Evolutionary conservation across 768 basidiomycete species (phyloP).

Genomic region (Mycena polygramma): DNA sequence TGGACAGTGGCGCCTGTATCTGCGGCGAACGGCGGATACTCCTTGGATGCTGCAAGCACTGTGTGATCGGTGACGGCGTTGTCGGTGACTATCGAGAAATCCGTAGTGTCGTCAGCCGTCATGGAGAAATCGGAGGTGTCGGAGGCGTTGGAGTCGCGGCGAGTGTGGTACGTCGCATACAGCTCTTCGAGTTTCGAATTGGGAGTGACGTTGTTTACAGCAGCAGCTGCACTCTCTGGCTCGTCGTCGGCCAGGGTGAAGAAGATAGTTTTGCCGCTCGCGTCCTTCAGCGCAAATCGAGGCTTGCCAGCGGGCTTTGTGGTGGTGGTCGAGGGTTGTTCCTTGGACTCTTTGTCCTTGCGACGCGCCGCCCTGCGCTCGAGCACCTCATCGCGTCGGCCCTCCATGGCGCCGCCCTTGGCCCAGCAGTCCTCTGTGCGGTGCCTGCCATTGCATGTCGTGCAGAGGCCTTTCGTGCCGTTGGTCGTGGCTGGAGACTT

Average conservation of each 20-base stretch:
- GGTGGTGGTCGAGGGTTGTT: slow-evolving; percentile 1
- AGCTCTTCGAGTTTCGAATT: slow-evolving; percentile 3
- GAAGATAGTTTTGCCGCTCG: slow-evolving; percentile 7
- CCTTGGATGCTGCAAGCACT: background rate
- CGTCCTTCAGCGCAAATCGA: slow-evolving; percentile 9
- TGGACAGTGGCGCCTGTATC: slow-evolving; percentile 32
- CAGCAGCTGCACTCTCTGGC: background rate
- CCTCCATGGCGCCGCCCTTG: slow-evolving; percentile 26
- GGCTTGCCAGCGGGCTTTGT: background rate
- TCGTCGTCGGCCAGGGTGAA: slow-evolving; percentile 11
- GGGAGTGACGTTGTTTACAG: slow-evolving; percentile 1
- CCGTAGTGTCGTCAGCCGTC: no score
- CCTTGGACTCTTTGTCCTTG: slow-evolving; percentile 7
- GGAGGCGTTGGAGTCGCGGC: slow-evolving; percentile 9
- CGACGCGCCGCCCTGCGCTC: background rate
- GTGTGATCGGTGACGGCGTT: background rate
- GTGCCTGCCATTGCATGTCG: background rate
- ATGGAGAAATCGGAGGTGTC: background rate
- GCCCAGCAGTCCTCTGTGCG: slow-evolving; percentile 14
- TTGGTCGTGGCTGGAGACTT: background rate
- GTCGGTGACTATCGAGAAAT: slow-evolving; percentile 1
- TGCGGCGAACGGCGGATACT: slow-evolving; percentile 15
- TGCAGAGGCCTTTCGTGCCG: background rate
- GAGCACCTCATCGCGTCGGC: slow-evolving; percentile 10
- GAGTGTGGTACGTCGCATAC: slow-evolving; percentile 2